Evolutionary conservation across 306 rosid species (phyloP).

Genomic region (Cicer judaicum): DNA sequence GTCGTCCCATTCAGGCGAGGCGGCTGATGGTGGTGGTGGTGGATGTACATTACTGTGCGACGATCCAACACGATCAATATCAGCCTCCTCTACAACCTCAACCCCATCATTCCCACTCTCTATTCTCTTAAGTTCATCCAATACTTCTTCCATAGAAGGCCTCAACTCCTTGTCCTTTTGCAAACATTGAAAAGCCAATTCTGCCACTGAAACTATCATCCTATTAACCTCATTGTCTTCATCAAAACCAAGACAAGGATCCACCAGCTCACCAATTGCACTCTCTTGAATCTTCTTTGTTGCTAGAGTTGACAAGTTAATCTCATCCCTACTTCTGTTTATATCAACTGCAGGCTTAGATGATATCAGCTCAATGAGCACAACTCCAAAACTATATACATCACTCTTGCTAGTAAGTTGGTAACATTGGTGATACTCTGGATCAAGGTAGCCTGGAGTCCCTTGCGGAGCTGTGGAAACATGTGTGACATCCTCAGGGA

Average conservation of each 20-base stretch:
- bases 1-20: conserved; percentile 56
- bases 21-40: conserved; percentile 27
- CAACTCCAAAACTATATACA: conserved; percentile 57
- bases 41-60: conserved; percentile 26
- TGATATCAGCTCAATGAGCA: conserved; percentile 64
- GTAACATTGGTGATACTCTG: conserved; percentile 38
- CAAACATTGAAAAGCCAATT: conserved; percentile 77
- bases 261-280: conserved; percentile 60
- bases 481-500: conserved; percentile 43
- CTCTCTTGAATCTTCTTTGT: conserved; percentile 59
- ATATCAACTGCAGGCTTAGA: conserved; percentile 79
- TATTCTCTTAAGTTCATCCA: conserved; percentile 61
- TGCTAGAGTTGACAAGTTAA: conserved; percentile 71
- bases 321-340: conserved; percentile 59
- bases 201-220: conserved; percentile 66
- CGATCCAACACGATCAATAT: conserved; percentile 27
- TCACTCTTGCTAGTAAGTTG: conserved; percentile 52
- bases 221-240: conserved; percentile 50
- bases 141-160: conserved; percentile 76
- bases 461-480: conserved; percentile 57
- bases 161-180: conserved; percentile 71
- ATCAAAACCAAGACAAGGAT: conserved; percentile 61
- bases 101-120: conserved; percentile 46
- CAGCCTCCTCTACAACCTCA: conserved; percentile 34
- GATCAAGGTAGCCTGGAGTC: conserved; percentile 53